Evolutionary conservation across 2,329 filamentous ascomycete species (phyloP).

Genomic region (Alternaria tenuissima): DNA sequence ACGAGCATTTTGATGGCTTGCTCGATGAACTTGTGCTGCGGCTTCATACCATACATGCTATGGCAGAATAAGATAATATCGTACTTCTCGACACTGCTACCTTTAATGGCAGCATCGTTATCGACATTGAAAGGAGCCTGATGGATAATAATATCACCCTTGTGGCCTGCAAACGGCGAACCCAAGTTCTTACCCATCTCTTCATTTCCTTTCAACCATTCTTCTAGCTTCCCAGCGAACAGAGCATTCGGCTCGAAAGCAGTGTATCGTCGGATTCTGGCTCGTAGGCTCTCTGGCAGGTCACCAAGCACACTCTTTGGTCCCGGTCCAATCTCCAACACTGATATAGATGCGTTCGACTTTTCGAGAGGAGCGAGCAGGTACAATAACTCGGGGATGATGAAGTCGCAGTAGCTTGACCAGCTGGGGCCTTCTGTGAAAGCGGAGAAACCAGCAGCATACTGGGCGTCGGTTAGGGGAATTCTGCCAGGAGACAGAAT

Average conservation of each 20-base stretch:
- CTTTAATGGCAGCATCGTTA: constrained; percentile 12
- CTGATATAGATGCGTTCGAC: constrained; percentile 57
- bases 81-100: constrained; percentile 52
- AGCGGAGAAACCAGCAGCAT: constrained; percentile 54
- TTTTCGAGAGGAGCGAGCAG: constrained; percentile 55
- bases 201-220: constrained; percentile 46
- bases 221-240: constrained; percentile 57
- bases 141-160: constrained; percentile 52
- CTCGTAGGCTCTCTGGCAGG: constrained; percentile 55
- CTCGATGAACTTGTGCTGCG: constrained; percentile 58
- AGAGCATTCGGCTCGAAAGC: constrained; percentile 63
- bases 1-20: constrained; percentile 59
- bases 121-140: constrained; percentile 48
- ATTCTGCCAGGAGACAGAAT: not conserved
- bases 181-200: constrained; percentile 22
- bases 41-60: constrained; percentile 69
- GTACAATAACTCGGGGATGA: constrained; percentile 55
- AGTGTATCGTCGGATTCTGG: constrained; percentile 59
- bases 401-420: constrained; percentile 52
- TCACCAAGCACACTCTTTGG: constrained; percentile 62
- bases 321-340: constrained; percentile 68
- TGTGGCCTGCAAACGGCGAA: constrained; percentile 54
- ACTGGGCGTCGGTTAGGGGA: not conserved
- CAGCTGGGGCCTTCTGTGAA: constrained; percentile 50
- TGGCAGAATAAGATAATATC: constrained; percentile 69